A percentile compares a stretch with the other conserved stretches of the same genome.
phyloP scores from a whole-genome alignment of 495 filamentous ascomycete genomes.

The Hypoxylon intermedium region DNA sequence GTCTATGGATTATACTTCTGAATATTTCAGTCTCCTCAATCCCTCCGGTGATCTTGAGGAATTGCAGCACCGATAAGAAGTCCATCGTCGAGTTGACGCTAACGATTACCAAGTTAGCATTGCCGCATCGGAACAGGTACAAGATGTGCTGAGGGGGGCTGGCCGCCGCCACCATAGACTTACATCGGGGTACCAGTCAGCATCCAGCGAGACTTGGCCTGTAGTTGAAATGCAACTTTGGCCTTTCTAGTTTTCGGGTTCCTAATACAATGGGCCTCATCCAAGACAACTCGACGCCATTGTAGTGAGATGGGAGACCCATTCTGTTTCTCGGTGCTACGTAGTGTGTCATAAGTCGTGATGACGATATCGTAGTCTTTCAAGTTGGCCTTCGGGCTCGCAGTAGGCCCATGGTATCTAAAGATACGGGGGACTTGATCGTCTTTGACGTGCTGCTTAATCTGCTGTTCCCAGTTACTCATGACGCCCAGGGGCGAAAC shows the following conservation, averaged over 20 bases:
- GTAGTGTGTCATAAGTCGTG: conserved; percentile 77
- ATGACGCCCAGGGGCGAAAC: conserved; percentile 86
- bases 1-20: conserved; percentile 74
- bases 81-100: conserved; percentile 81
- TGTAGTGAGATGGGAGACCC: conserved; percentile 67
- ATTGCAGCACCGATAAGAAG: conserved; percentile 80
- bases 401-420: conserved; percentile 77
- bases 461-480: conserved; percentile 91
- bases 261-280: conserved; percentile 87
- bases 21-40: conserved; percentile 78
- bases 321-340: conserved; percentile 47
- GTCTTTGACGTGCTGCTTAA: conserved; percentile 71
- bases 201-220: conserved; percentile 80
- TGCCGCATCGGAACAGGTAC: conserved; percentile 40
- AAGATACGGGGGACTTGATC: conserved; percentile 68
- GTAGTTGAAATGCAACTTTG: conserved; percentile 68
- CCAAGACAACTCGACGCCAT: conserved; percentile 84
- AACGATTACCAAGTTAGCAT: conserved; percentile 18
- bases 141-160: background rate
- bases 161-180: conserved; percentile 10
- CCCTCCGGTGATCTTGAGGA: conserved; percentile 79
- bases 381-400: conserved; percentile 61
- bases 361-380: conserved; percentile 74
- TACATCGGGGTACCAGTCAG: conserved; percentile 82
- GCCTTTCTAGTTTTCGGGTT: conserved; percentile 77